phyloP scores from a whole-genome alignment of 1,284 basidiomycete genomes.

The Leccinum pachyderme region DNA sequence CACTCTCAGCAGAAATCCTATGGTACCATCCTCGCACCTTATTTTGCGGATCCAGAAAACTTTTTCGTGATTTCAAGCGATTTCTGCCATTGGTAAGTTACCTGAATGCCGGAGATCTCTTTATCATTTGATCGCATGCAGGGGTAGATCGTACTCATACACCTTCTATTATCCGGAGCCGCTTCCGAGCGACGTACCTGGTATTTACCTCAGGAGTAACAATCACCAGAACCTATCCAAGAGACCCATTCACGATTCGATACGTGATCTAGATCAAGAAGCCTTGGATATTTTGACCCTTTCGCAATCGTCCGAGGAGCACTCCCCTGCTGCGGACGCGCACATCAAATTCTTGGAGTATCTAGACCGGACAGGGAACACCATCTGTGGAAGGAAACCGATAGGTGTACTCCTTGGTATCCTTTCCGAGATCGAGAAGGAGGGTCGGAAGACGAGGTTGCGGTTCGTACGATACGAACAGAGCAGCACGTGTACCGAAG shows the following conservation, averaged over 20 bases:
- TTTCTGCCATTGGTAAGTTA: constrained; percentile 92
- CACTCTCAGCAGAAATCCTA: constrained; percentile 57
- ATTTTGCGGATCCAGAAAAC: constrained; percentile 73
- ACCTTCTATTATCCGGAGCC: constrained; percentile 85
- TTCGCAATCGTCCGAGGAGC: constrained; percentile 39
- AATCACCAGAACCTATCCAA: constrained; percentile 40
- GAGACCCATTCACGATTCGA: constrained; percentile 68
- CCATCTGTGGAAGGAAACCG: constrained; percentile 95
- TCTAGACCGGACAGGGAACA: constrained; percentile 84
- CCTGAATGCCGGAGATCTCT: not conserved
- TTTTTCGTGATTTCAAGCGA: constrained; percentile 93
- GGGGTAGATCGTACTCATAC: constrained; percentile 89
- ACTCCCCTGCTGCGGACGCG: constrained; percentile 44
- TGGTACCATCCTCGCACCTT: constrained; percentile 76
- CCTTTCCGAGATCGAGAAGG: constrained; percentile 58
- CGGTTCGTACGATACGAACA: constrained; percentile 92
- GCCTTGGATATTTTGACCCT: constrained; percentile 74
- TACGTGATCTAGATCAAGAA: constrained; percentile 72
- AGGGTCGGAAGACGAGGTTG: constrained; percentile 42
- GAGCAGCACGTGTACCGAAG: constrained; percentile 71
- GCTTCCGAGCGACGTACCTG: constrained; percentile 48
- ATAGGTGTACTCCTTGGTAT: constrained; percentile 90
- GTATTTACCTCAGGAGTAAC: constrained; percentile 51
- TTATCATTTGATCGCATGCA: constrained; percentile 33
- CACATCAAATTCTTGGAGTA: constrained; percentile 75